Base-by-base conservation (phyloP, 345 rosid species). In the Balakata baccata region DNA sequence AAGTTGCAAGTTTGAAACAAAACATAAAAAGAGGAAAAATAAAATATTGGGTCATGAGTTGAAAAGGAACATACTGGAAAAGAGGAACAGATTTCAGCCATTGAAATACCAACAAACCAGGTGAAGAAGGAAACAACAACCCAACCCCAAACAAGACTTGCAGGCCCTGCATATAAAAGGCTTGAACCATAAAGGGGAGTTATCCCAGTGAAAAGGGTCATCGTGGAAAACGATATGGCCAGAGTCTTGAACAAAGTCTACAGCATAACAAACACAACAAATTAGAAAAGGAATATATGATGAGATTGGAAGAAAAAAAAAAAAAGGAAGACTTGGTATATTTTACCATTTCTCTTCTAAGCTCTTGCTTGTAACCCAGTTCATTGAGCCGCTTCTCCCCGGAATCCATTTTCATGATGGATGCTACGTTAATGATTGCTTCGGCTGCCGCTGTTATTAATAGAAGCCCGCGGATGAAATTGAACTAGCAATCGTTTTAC, bases 11-110 rank as follows among this genome's bases (percentile, higher is more conserved):
- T 29, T 29, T 45, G 49, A 3, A 11, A 45, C 4, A 11, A 45
- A 11, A 45, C 7, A 45, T 45, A 43, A 43, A 14, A 39, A 65
- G 12, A 11, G 3, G 54, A 7, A 0, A 20, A 8, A 29, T 39
- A 4, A 9, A 43, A 43, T 43, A 43, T 43, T 29, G 10, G 0
- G 47, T 43, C 6, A 43, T 43, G 7, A 39, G 11, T 37, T 20
- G 16, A 68, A 5, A 25, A 69, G 61, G 41, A 17, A 67, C 82
- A 46, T 58, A 86, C 92, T 16, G 90, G 90, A 45, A 88, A 88
- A 72, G 92, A 88, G 59, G 90, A 88, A 62, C 92, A 88, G 76
- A 88, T 86, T 83, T 88, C 90, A 49, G 90, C 87, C 90, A 88
- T 86, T 7, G 92, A 85, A 57, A 88, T 66, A 18, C 88, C 87